Evolutionary conservation across 2,329 filamentous ascomycete species (phyloP).

Genomic region (Aureobasidium uvarum): DNA sequence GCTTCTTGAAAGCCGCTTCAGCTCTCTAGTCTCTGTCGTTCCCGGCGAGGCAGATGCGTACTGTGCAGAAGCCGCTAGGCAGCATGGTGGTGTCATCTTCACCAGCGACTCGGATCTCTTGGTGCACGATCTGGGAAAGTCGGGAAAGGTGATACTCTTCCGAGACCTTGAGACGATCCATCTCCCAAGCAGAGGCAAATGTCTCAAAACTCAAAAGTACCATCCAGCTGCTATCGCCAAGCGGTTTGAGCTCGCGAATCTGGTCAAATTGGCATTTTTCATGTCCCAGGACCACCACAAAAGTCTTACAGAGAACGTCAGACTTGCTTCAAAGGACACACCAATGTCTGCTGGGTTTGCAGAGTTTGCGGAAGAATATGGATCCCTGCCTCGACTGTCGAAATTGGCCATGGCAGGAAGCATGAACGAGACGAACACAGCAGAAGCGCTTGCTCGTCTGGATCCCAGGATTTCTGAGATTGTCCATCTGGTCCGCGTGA

Average conservation of each 20-base stretch:
- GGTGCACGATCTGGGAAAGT: constrained; percentile 64
- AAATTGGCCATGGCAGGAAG: not conserved
- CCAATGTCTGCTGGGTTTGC: constrained; percentile 32
- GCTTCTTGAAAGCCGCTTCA: constrained; percentile 49
- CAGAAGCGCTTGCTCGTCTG: constrained; percentile 34
- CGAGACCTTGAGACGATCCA: constrained; percentile 55
- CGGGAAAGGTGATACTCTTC: constrained; percentile 66
- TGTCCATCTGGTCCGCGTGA: constrained; percentile 45
- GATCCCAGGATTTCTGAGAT: constrained; percentile 55
- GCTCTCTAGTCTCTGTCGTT: constrained; percentile 57
- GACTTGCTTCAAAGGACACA: constrained; percentile 33
- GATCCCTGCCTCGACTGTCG: constrained; percentile 25
- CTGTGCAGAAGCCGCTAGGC: constrained; percentile 66
- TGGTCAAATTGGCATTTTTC: constrained; percentile 45
- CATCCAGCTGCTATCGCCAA: constrained; percentile 47
- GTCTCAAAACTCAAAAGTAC: constrained; percentile 36
- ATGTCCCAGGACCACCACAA: constrained; percentile 39
- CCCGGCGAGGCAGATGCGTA: constrained; percentile 82
- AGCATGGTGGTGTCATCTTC: constrained; percentile 59
- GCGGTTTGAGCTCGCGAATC: constrained; percentile 45
- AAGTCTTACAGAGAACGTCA: constrained; percentile 35
- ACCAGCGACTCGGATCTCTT: constrained; percentile 88
- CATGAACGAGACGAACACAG: not conserved
- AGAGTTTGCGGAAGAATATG: constrained; percentile 38
- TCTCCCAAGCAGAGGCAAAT: constrained; percentile 37